phyloP scores from a whole-genome alignment of 1,139 yeast genomes.

The Saccharomyces hybrid region DNA sequence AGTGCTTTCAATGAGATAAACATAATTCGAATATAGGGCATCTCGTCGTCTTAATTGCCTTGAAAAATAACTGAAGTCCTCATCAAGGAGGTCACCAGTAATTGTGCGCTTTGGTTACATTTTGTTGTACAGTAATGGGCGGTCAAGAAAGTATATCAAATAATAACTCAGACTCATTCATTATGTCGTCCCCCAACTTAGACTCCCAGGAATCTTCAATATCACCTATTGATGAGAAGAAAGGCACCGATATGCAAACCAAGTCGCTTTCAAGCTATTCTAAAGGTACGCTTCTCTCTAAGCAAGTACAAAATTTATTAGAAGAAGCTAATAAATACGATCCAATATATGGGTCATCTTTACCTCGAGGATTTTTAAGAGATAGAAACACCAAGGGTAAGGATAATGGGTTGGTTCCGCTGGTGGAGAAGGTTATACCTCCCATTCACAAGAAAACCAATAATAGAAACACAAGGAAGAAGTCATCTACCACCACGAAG shows the following conservation, averaged over 20 bases:
- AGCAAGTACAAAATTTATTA: slow-evolving; percentile 18
- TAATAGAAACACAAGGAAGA: not conserved
- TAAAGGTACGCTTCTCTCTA: not conserved
- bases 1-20: not conserved
- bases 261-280: not conserved
- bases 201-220: not conserved
- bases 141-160: not conserved
- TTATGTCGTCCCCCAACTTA: not conserved
- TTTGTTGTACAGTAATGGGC: not conserved
- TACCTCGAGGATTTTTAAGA: slow-evolving; percentile 21
- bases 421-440: not conserved
- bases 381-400: not conserved
- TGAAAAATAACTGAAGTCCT: not conserved
- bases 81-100: not conserved
- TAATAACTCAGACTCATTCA: slow-evolving; percentile 2
- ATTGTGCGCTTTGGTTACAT: not conserved
- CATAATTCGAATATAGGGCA: not conserved
- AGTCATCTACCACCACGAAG: not conserved
- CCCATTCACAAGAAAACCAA: not conserved
- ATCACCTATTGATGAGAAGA: not conserved
- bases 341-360: slow-evolving; percentile 26
- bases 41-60: not conserved
- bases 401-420: not conserved
- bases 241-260: not conserved
- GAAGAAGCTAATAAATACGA: slow-evolving; percentile 35